A percentile compares a stretch with the other conserved stretches of the same genome.
Evolutionary conservation across 1,284 basidiomycete species (phyloP).

Genomic region (Hortiboletus rubellus): DNA sequence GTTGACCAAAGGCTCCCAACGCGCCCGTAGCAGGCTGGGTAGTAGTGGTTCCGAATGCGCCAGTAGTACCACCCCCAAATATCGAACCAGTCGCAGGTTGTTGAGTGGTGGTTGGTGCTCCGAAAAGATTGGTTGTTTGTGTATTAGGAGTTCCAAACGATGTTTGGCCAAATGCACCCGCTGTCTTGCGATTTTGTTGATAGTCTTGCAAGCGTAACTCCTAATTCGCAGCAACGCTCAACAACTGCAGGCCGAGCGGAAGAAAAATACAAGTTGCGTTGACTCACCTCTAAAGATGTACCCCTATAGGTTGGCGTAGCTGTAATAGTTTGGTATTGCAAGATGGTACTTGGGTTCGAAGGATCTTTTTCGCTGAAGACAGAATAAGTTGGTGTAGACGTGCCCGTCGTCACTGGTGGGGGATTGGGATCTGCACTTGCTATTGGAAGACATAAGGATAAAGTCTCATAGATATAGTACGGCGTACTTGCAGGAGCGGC

Average conservation of each 20-base stretch:
- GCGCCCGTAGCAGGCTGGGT: conserved; percentile 27
- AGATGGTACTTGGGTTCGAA: conserved; percentile 38
- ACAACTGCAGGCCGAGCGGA: neutral
- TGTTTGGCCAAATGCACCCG: conserved; percentile 49
- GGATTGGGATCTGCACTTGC: conserved; percentile 37
- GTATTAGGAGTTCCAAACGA: conserved; percentile 30
- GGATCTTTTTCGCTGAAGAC: conserved; percentile 61
- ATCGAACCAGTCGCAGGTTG: conserved; percentile 38
- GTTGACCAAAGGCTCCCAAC: conserved; percentile 35
- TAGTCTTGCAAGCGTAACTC: conserved; percentile 78
- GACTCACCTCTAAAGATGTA: conserved; percentile 67
- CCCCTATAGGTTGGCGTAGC: conserved; percentile 69
- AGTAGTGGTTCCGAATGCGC: conserved; percentile 40
- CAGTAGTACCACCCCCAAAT: conserved; percentile 28
- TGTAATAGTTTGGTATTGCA: conserved; percentile 74
- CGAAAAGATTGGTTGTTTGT: conserved; percentile 41
- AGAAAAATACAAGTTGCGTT: neutral
- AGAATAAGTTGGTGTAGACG: conserved; percentile 57
- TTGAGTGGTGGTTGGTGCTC: conserved; percentile 37
- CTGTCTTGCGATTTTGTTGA: conserved; percentile 70
- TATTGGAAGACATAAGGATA: conserved; percentile 20
- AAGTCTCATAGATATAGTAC: neutral
- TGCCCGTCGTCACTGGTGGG: conserved; percentile 60
- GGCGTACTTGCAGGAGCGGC: conserved; percentile 39
- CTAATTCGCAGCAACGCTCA: conserved; percentile 37